phyloP scores from a whole-genome alignment of 192 early-diverging fungal genomes.

The Linnemannia elongata region DNA sequence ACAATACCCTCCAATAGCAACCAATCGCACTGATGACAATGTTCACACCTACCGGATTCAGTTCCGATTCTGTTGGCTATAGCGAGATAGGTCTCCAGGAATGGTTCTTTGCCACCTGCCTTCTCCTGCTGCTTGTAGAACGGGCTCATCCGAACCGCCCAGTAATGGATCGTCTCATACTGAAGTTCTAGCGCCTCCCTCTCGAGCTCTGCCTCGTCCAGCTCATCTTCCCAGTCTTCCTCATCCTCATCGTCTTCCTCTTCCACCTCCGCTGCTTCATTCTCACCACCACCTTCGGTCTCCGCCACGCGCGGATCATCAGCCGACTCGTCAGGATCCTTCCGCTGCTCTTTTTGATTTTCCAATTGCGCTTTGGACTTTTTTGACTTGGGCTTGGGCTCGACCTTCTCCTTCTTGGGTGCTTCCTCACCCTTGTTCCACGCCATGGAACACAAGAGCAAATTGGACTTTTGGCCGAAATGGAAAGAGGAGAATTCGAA shows the following conservation, averaged over 20 bases:
- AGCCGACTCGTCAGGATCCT: not conserved
- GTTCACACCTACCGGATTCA: constrained; percentile 27
- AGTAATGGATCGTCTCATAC: constrained; percentile 40
- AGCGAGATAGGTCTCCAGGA: constrained; percentile 12
- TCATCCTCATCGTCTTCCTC: constrained; percentile 26
- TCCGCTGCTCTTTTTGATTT: not conserved
- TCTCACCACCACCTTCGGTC: not conserved
- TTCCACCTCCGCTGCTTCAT: not conserved
- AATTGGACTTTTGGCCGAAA: constrained; percentile 52
- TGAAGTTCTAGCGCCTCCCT: not conserved
- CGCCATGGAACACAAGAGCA: constrained; percentile 77
- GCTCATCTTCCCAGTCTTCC: constrained; percentile 31
- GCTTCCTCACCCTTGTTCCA: constrained; percentile 68
- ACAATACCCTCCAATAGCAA: not conserved
- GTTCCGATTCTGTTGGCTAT: constrained; percentile 38
- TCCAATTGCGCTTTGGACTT: not conserved
- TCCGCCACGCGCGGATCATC: not conserved
- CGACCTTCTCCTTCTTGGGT: constrained; percentile 24
- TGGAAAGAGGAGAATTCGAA: constrained; percentile 83
- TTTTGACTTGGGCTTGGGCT: constrained; percentile 12
- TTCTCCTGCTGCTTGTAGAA: constrained; percentile 1
- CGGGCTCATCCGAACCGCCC: constrained; percentile 41
- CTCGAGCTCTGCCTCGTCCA: constrained; percentile 4
- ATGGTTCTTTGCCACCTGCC: not conserved
- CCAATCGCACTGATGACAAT: no score